Conservation (phyloP, 352 stramenopile species). For the Phytophthora pseudosyringae region DNA sequence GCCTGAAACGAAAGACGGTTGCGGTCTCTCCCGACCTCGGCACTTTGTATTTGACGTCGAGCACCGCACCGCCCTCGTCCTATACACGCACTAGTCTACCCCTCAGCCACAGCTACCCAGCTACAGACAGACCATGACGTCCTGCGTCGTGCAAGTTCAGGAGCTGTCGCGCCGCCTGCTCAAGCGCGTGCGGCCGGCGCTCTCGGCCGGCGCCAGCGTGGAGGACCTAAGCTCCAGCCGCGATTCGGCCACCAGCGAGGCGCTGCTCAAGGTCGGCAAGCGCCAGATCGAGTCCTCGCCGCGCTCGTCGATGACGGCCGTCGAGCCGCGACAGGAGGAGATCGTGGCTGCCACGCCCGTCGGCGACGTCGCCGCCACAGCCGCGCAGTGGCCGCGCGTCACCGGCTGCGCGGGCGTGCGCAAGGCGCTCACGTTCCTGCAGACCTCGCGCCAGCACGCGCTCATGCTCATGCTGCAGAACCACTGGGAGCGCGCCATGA, state of each 20-base stretch:
- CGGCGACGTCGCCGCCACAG: neutral
- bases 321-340: slow-evolving; percentile 25
- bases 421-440: slow-evolving; percentile 69
- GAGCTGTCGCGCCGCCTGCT: slow-evolving; percentile 44
- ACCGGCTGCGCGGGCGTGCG: slow-evolving; percentile 64
- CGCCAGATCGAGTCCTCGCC: slow-evolving; percentile 55
- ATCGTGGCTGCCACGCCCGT: slow-evolving; percentile 3
- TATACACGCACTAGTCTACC: slow-evolving; percentile 1
- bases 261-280: slow-evolving; percentile 69
- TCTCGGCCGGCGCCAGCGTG: slow-evolving; percentile 21
- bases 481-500: slow-evolving; percentile 77
- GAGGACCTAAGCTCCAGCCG: slow-evolving; percentile 22
- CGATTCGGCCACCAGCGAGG: slow-evolving; percentile 47
- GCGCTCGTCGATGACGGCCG: slow-evolving; percentile 33
- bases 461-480: slow-evolving; percentile 80
- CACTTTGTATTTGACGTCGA: slow-evolving; percentile 44
- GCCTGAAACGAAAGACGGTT: slow-evolving; percentile 14
- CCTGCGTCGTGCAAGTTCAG: slow-evolving; percentile 53
- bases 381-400: slow-evolving; percentile 49
- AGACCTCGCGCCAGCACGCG: slow-evolving; percentile 75
- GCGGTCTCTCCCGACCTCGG: slow-evolving; percentile 19
- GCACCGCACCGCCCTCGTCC: slow-evolving; percentile 10
- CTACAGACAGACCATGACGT: slow-evolving; percentile 43
- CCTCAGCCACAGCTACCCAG: neutral
- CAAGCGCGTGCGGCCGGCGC: slow-evolving; percentile 53